Evolutionary conservation across 2,329 filamentous ascomycete genomes (phyloP), one percentile per base, ranked within the genome.

Genomic region (Botrytis aclada): DNA sequence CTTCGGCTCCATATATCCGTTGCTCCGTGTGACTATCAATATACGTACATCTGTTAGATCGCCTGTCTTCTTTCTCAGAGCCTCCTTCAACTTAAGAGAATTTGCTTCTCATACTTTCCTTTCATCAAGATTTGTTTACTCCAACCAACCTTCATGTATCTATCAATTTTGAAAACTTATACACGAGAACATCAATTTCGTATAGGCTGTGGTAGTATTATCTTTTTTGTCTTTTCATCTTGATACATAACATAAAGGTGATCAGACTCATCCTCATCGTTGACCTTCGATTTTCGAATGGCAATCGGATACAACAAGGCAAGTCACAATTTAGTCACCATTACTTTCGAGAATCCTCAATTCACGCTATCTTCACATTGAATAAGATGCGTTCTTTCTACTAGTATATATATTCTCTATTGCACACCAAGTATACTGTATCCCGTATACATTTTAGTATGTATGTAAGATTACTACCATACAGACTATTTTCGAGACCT

Each of bases 191-290:
- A 14, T 14, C 4, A 25, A 2, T n/a, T 12, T 51, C 25, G 1
- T n/a, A 51, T 10, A 51, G 10, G n/a, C 10, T 14, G 12, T n/a
- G 4, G 1, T 14, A n/a, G 25, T n/a, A 1, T 14, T 10, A 47
- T 12, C 22, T 25, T 14, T 51, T 3, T 6, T n/a, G n/a, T n/a
- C n/a, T 25, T 51, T 14, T 51, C 4, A 5, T 2, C 10, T n/a
- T 51, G 4, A 51, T 5, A 20, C 43, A 7, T 22, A 51, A 14
- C 4, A 43, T 18, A 18, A 43, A 4, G 1, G 22, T 10, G 4
- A 6, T n/a, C 9, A n/a, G 10, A 51, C 1, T n/a, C 3, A 51
- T 51, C 1, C 10, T 1, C 22, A n/a, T n/a, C 0, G 6, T 14
- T 25, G 22, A 51, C 47, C 6, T 51, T 51, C 10, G 1, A 5